Base-by-base conservation (phyloP, 495 filamentous ascomycete genomes). In the Hypomontagnella submonticulosa region DNA sequence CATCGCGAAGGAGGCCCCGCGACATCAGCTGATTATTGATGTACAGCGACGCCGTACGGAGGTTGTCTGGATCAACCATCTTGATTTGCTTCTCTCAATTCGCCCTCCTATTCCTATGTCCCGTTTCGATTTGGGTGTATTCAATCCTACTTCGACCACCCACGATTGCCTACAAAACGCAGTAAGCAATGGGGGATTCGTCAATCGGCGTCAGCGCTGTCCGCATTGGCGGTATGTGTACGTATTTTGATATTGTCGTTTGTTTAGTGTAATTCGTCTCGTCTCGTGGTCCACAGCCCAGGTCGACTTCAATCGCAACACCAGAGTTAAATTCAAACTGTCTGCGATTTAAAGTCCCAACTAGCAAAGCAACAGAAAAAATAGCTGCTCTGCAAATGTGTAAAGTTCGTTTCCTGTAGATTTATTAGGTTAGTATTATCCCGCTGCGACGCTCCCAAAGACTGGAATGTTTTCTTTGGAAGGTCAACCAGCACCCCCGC, bases 11-110 rank as follows among this genome's bases (percentile, higher is more conserved):
- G 16, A 99, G 83, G 15, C 95, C 95, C 38, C 95, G 88, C 3
- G 94, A 92, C 33, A 97, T 85, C 30, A 99, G 82, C 57, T 97
- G 88, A 74, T 97, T 97, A 80, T 99, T 99, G 79, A 99, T 90
- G 77, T 98, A 98, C 44, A 87, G 86, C 55, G 94, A 97, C 20
- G 95, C 95, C 57, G 92, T 92, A 67, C 89, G 86, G 43, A 97
- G 80, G 77, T 90, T 94, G 56, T 89, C 86, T 54, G 85, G 75
- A 72, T 96, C 92, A 87, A 95, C 95, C 76, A 79, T 80, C 32
- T 58, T 56, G 27, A 52, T 8, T 56, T 23, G 36, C 23, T 19
- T 50, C 50, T 53, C n/a, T 48, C n/a, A 48, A 50, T 27, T 51
- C 19, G 59, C 20, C 50, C n/a, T 54, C n/a, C n/a, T 43, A 20